These are phyloP conservation scores for Dendrobium officinale DNA, from an alignment of 106 monocot species.

Conservation along the genomic window DNA sequence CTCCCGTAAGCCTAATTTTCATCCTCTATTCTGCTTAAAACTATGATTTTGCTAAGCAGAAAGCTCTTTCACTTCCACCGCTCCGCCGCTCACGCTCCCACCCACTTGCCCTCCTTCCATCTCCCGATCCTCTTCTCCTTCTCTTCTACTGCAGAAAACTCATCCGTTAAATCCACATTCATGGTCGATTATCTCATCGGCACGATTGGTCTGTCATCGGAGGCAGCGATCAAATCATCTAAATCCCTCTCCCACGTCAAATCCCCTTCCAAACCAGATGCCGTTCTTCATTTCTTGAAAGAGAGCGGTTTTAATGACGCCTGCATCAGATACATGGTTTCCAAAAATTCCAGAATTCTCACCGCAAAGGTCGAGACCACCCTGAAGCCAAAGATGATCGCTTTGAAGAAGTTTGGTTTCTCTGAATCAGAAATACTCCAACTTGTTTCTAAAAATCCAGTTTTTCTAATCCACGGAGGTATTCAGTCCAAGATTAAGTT, in stretches of 20 bases:
- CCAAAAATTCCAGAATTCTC: constrained; percentile 5
- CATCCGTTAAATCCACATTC: background rate
- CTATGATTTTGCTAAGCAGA: background rate
- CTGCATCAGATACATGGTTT: constrained; percentile 12
- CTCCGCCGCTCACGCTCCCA: background rate
- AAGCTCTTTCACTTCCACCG: background rate
- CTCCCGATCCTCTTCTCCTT: background rate
- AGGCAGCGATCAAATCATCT: constrained; percentile 4
- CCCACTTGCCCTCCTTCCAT: background rate
- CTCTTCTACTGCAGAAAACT: background rate
- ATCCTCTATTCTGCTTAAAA: background rate
- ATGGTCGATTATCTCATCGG: constrained; percentile 13
- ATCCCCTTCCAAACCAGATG: constrained; percentile 9
- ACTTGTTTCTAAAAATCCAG: constrained; percentile 1
- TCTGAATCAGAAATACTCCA: constrained; percentile 1
- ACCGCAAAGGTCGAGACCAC: constrained; percentile 1
- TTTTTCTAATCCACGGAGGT: background rate
- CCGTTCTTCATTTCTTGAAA: constrained; percentile 19
- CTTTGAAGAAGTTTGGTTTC: constrained; percentile 15
- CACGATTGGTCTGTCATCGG: constrained; percentile 4
- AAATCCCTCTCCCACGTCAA: constrained; percentile 7
- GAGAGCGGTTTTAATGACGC: constrained; percentile 2
- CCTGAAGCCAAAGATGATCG: constrained; percentile 1
- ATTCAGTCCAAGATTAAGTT: constrained; percentile 1
- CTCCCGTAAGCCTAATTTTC: background rate